Evolutionary conservation across 495 filamentous ascomycete species (phyloP).

Genomic region (Amniculicola lignicola): DNA sequence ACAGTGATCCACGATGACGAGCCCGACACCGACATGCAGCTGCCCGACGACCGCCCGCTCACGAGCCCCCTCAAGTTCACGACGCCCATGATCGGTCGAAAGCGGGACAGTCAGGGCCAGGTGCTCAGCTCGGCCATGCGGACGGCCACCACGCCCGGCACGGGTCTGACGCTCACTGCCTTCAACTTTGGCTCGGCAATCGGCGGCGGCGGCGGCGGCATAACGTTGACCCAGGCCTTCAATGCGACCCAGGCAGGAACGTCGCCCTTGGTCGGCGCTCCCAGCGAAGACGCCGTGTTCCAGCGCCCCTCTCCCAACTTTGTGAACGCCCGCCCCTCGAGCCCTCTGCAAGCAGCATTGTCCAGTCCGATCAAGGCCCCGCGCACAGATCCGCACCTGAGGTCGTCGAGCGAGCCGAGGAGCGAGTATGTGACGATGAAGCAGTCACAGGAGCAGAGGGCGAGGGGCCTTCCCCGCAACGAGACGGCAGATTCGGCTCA

Average conservation of each 20-base stretch:
- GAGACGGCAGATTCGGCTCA: constrained; percentile 16
- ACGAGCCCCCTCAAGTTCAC: constrained; percentile 35
- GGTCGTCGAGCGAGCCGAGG: constrained; percentile 37
- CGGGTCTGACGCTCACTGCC: constrained; percentile 34
- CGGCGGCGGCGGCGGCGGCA: constrained; percentile 12
- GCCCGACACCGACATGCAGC: constrained; percentile 16
- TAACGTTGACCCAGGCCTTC: constrained; percentile 45
- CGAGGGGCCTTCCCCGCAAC: constrained; percentile 7
- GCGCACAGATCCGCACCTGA: constrained; percentile 18
- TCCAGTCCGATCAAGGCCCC: constrained; percentile 38
- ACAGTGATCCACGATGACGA: constrained; percentile 25
- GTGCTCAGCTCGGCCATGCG: constrained; percentile 36
- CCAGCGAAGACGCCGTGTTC: constrained; percentile 40
- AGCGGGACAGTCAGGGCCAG: constrained; percentile 38
- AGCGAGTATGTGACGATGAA: constrained; percentile 41
- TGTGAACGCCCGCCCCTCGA: constrained; percentile 32
- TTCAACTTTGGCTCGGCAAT: constrained; percentile 15
- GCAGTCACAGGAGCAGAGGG: constrained; percentile 39
- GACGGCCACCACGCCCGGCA: constrained; percentile 37
- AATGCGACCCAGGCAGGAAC: constrained; percentile 44
- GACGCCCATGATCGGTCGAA: constrained; percentile 41
- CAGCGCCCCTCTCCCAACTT: constrained; percentile 45
- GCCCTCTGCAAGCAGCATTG: constrained; percentile 27
- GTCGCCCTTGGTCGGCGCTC: constrained; percentile 38
- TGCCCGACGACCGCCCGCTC: constrained; percentile 1